phyloP scores from a whole-genome alignment of 2,329 filamentous ascomycete species.

The Stachybotrys elegans region DNA sequence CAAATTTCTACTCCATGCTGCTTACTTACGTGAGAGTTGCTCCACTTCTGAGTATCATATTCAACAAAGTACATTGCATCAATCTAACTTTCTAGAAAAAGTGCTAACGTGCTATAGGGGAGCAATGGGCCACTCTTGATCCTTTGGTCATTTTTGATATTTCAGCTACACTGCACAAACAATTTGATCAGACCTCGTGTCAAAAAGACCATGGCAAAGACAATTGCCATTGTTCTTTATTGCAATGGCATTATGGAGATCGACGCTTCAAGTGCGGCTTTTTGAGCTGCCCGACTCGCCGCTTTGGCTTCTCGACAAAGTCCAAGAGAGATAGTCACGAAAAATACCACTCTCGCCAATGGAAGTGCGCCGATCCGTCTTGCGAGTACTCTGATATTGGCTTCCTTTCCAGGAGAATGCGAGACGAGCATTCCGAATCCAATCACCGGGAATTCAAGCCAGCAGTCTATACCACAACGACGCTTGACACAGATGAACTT shows the following conservation, averaged over 20 bases:
- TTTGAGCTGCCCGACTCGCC: neutral
- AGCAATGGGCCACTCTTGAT: neutral
- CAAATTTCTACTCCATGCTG: too few species aligned
- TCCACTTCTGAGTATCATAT: too few species aligned
- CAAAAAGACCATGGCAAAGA: neutral
- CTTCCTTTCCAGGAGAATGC: slow-evolving; percentile 16
- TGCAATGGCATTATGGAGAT: neutral
- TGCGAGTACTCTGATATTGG: slow-evolving; percentile 15
- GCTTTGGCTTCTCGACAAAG: neutral
- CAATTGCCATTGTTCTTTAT: neutral
- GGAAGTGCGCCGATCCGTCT: slow-evolving; percentile 15
- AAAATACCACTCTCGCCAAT: slow-evolving; percentile 9
- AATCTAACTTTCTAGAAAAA: too few species aligned
- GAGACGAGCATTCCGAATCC: slow-evolving; percentile 13
- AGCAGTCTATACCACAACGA: too few species aligned
- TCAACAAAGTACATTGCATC: too few species aligned
- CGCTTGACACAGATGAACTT: slow-evolving; percentile 1
- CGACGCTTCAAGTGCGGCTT: slow-evolving; percentile 5
- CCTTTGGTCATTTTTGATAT: neutral
- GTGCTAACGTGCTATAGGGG: too few species aligned
- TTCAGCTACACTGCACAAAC: neutral
- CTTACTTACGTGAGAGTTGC: too few species aligned
- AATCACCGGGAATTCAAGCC: too few species aligned
- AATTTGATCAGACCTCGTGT: neutral
- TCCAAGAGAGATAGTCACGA: neutral